Evolutionary conservation across 169 alveolate species (phyloP).

Genomic region (Plasmodium relictum): DNA sequence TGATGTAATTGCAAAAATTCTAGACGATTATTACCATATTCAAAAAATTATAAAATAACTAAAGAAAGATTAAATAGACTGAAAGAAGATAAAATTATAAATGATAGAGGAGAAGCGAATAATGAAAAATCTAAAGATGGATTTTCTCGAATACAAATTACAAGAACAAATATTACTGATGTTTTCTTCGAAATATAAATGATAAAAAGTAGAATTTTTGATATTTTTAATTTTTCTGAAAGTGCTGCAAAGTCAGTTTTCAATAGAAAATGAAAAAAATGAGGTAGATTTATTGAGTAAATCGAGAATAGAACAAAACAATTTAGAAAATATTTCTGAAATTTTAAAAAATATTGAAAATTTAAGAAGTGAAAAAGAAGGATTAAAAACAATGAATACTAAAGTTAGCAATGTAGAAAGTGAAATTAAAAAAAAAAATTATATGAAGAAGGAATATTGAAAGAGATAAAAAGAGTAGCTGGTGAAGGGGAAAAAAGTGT

Average conservation of each 20-base stretch:
- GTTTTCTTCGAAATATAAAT: not conserved
- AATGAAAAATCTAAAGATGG: not conserved
- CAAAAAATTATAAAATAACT: no score
- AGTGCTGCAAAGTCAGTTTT: not conserved
- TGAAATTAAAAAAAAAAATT: constrained; percentile 10
- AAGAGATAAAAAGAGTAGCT: constrained; percentile 17
- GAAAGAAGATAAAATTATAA: no score
- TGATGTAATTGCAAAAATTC: not conserved
- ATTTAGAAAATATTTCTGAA: constrained; percentile 3
- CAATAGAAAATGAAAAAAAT: not conserved
- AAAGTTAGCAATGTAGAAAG: constrained; percentile 1
- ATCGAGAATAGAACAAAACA: not conserved
- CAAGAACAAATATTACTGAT: not conserved
- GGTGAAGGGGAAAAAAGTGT: not conserved
- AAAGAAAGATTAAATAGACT: no score
- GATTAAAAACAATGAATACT: not conserved
- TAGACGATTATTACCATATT: not conserved
- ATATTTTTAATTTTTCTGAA: not conserved
- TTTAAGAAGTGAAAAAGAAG: constrained; percentile 2
- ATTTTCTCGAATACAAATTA: not conserved
- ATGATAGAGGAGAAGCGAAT: not conserved
- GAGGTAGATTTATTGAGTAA: not conserved
- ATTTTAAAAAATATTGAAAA: not conserved
- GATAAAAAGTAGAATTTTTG: not conserved
- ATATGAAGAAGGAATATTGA: constrained; percentile 35